phyloP scores from a whole-genome alignment of 306 rosid species.

The Arachis stenosperma region DNA sequence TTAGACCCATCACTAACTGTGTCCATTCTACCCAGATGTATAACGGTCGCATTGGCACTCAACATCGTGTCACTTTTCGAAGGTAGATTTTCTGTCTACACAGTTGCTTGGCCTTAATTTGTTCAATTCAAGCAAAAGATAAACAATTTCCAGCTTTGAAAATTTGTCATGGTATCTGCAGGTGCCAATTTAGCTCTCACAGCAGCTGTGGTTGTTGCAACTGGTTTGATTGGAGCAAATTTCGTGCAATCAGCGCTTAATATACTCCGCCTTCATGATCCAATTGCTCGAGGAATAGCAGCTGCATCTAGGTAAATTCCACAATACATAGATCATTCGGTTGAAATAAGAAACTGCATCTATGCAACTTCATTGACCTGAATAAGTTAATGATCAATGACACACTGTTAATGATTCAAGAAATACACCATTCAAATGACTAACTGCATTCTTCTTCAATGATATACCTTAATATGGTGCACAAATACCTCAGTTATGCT shows the following conservation, averaged over 20 bases:
- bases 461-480: too few species aligned
- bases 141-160: neutral
- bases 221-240: conserved; percentile 87
- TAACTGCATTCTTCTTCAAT: conserved; percentile 1
- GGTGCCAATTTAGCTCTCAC: conserved; percentile 81
- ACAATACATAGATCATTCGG: conserved; percentile 7
- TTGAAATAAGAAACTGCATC: neutral
- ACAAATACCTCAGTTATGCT: too few species aligned
- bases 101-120: neutral
- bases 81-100: conserved; percentile 49
- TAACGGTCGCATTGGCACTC: conserved; percentile 83
- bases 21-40: conserved; percentile 83
- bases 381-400: neutral
- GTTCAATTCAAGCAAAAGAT: neutral
- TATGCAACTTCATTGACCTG: conserved; percentile 16
- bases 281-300: conserved; percentile 90
- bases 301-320: conserved; percentile 79
- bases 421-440: neutral
- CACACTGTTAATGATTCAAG: conserved; percentile 4
- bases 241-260: conserved; percentile 78
- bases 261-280: conserved; percentile 72
- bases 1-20: conserved; percentile 71
- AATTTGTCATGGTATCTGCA: conserved; percentile 38
- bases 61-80: conserved; percentile 80
- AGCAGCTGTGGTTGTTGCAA: conserved; percentile 71